These are phyloP conservation scores for Aspergillus glaucus DNA, from an alignment of 2,329 filamentous ascomycete genomes.

Conservation along the genomic window DNA sequence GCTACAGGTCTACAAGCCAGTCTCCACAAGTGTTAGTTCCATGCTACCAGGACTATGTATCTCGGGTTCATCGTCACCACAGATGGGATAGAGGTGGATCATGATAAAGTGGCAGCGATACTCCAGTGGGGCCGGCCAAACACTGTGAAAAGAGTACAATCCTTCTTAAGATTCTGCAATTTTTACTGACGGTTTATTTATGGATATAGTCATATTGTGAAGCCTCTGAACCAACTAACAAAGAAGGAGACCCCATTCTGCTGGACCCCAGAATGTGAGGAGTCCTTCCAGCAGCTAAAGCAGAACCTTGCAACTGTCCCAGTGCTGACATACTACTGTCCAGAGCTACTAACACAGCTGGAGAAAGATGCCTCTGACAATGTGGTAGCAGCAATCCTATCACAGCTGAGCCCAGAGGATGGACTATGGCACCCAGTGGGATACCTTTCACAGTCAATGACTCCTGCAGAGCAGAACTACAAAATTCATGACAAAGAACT, in stretches of 20 bases:
- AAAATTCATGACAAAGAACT: not conserved
- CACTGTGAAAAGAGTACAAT: constrained; percentile 10
- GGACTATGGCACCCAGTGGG: not conserved
- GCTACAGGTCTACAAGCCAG: constrained; percentile 13
- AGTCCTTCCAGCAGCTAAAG: constrained; percentile 9
- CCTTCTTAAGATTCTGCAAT: constrained; percentile 29
- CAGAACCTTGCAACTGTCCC: not conserved
- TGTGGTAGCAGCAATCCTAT: not conserved
- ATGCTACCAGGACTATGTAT: constrained; percentile 21
- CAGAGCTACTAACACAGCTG: not conserved
- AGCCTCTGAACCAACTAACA: constrained; percentile 2
- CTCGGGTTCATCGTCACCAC: constrained; percentile 24
- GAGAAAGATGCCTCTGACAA: not conserved
- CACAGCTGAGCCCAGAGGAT: not conserved
- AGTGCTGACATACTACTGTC: not conserved
- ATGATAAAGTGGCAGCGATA: constrained; percentile 18
- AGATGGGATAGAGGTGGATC: constrained; percentile 20
- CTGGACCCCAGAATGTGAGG: constrained; percentile 4
- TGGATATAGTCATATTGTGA: not conserved
- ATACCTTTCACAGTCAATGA: not conserved
- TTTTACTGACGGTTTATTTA: constrained; percentile 24
- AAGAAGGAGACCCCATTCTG: constrained; percentile 9
- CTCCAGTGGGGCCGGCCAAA: constrained; percentile 1
- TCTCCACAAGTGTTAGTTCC: constrained; percentile 25
- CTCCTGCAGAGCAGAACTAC: not conserved